phyloP scores from a whole-genome alignment of 345 rosid genomes.

The Eucalyptus curtisii region DNA sequence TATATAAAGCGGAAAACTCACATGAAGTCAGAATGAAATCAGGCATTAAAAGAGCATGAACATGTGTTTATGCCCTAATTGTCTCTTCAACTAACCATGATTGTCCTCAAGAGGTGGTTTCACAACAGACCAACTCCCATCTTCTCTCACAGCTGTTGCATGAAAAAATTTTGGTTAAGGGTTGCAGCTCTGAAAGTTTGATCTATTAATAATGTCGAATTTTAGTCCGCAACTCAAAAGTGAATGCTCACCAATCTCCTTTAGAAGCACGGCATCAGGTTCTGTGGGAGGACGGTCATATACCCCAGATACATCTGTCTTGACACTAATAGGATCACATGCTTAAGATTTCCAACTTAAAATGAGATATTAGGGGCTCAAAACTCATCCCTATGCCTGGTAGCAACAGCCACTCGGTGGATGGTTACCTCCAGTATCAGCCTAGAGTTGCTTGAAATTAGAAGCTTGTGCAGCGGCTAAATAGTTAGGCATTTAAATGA shows the following conservation, averaged over 20 bases:
- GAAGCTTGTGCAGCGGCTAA: neutral
- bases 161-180: neutral
- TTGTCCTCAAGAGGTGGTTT: constrained; percentile 33
- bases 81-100: constrained; percentile 35
- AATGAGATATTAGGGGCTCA: neutral
- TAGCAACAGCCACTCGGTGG: neutral
- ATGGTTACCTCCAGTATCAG: neutral
- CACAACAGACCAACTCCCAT: constrained; percentile 70
- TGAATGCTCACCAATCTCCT: constrained; percentile 61
- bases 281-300: constrained; percentile 84
- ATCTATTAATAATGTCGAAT: neutral
- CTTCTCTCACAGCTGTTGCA: constrained; percentile 58
- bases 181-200: neutral
- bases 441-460: neutral
- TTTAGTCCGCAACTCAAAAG: neutral
- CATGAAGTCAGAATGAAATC: neutral
- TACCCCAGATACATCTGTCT: constrained; percentile 90
- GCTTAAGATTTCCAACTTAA: neutral
- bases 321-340: constrained; percentile 27
- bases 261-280: constrained; percentile 57
- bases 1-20: neutral
- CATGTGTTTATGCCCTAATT: neutral
- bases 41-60: neutral
- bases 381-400: neutral
- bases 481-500: neutral